These are phyloP conservation scores for Globisporangium cederbergense DNA, from an alignment of 352 stramenopile species.

Conservation along the genomic window DNA sequence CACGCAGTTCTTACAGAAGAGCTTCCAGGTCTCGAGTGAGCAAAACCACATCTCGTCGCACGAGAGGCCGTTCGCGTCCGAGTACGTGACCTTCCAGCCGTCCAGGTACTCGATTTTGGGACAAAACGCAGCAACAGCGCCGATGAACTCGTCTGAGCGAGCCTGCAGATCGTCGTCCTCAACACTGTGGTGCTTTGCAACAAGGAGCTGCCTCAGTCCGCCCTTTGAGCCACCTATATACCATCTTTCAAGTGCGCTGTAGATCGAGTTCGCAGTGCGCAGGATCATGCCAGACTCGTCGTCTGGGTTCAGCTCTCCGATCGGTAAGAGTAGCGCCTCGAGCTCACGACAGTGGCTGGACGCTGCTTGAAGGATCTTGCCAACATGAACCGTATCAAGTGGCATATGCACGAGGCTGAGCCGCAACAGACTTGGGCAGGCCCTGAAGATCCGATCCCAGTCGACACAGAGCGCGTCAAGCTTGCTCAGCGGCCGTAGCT, in stretches of 20 bases:
- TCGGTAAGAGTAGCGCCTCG: not conserved
- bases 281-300: not conserved
- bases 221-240: conserved; percentile 5
- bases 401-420: not conserved
- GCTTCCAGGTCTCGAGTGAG: conserved; percentile 4
- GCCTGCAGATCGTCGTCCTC: conserved; percentile 2
- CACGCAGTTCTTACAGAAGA: conserved; percentile 8
- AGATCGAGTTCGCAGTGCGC: conserved; percentile 4
- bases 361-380: not conserved
- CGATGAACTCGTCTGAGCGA: conserved; percentile 17
- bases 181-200: conserved; percentile 21
- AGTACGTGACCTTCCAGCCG: conserved; percentile 22
- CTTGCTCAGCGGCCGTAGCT: not conserved
- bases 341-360: not conserved
- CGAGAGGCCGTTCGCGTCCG: conserved; percentile 13
- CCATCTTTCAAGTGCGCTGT: conserved; percentile 20
- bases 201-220: conserved; percentile 22
- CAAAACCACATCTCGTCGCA: conserved; percentile 25
- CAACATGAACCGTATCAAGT: not conserved
- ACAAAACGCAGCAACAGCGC: conserved; percentile 15
- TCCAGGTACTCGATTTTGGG: conserved; percentile 23
- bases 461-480: not conserved
- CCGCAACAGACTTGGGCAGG: not conserved
- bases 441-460: conserved; percentile 2
- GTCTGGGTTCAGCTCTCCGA: not conserved